A percentile compares a stretch with the other conserved stretches of the same genome.
phyloP scores from a whole-genome alignment of 2,329 filamentous ascomycete genomes.

The Pseudohalonectria lignicola region DNA sequence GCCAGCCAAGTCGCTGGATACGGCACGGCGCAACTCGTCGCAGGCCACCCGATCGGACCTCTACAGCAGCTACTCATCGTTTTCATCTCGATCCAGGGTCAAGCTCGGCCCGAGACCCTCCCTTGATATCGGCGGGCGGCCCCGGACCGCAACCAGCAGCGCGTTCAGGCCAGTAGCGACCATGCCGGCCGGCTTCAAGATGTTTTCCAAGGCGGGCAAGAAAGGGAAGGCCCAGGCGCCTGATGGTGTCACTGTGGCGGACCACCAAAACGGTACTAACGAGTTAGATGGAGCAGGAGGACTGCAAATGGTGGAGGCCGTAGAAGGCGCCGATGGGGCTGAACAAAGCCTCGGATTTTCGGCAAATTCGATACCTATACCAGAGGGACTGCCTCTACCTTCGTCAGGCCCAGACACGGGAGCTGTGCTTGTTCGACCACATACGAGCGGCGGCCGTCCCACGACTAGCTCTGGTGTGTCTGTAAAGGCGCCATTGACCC shows the following conservation, averaged over 20 bases:
- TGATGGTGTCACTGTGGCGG: no score
- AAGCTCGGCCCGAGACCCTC: constrained; percentile 84
- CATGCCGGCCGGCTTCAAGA: constrained; percentile 70
- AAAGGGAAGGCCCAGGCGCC: constrained; percentile 29
- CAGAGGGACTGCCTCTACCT: no score
- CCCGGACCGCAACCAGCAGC: constrained; percentile 48
- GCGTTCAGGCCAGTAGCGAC: constrained; percentile 64
- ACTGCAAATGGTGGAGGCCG: no score
- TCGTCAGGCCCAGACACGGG: no score
- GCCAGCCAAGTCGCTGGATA: constrained; percentile 31
- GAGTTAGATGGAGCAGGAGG: no score
- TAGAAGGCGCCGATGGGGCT: no score
- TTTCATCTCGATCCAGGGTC: constrained; percentile 62
- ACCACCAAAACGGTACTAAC: no score
- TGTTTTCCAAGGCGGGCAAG: constrained; percentile 47
- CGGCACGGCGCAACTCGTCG: constrained; percentile 32
- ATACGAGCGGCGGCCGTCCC: constrained; percentile 24
- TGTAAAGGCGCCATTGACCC: constrained; percentile 24
- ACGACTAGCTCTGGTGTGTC: constrained; percentile 33
- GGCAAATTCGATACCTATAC: no score
- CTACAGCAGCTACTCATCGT: constrained; percentile 27
- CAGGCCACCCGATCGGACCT: constrained; percentile 41
- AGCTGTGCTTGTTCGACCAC: constrained; percentile 11
- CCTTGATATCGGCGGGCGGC: constrained; percentile 48
- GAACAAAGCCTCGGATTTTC: no score